phyloP scores from a whole-genome alignment of 176 grass and related monocot species.

The Phragmites australis region DNA sequence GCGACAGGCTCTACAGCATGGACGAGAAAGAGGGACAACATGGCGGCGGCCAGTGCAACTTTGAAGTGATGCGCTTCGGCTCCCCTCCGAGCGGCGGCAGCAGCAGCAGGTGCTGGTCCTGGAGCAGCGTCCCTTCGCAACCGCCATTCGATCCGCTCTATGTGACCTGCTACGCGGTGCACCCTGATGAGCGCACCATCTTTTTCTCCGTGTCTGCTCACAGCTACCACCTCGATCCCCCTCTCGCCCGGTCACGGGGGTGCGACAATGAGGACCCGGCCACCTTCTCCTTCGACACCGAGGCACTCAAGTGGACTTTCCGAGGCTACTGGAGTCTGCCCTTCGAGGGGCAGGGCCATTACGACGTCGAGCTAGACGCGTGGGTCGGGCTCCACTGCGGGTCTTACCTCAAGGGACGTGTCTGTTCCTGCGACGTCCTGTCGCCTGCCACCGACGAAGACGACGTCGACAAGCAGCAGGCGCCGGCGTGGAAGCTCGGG shows the following conservation, averaged over 20 bases:
- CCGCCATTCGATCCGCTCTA: background rate
- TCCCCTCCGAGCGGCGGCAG: background rate
- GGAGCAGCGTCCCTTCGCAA: conserved; percentile 17
- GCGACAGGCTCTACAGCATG: conserved; percentile 21
- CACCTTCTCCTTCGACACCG: conserved; percentile 8
- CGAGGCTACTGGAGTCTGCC: background rate
- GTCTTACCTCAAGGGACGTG: background rate
- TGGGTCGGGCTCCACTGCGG: background rate
- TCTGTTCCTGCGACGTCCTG: background rate
- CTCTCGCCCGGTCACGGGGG: background rate
- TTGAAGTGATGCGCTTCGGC: background rate
- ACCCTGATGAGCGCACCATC: background rate
- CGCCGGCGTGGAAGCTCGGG: background rate
- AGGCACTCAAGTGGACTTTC: background rate
- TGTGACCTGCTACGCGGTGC: background rate
- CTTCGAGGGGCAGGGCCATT: background rate
- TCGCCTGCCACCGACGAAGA: background rate
- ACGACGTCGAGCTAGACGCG: background rate
- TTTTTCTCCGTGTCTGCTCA: background rate
- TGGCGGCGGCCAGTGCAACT: background rate
- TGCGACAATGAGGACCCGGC: background rate
- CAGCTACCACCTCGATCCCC: background rate
- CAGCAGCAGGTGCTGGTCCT: background rate
- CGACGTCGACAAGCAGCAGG: background rate
- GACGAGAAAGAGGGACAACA: background rate